Evolutionary conservation across 2,329 filamentous ascomycete species (phyloP).

Genomic region (Aspergillus brasiliensis): DNA sequence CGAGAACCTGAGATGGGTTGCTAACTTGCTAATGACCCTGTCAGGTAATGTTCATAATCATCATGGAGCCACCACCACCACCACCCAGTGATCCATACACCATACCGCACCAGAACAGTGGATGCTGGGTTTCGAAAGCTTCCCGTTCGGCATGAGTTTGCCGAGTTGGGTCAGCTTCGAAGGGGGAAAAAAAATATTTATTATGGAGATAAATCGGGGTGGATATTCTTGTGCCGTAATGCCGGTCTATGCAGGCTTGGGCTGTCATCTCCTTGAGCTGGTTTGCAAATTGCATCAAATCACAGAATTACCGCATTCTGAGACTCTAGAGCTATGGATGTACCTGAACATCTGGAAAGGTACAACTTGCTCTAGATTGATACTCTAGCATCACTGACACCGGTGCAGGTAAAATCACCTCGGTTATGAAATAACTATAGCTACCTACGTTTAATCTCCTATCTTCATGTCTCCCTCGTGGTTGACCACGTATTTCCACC

Average conservation of each 20-base stretch:
- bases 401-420: too few relatives aligned
- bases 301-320: not conserved
- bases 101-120: too few relatives aligned
- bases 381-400: too few relatives aligned
- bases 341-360: not conserved
- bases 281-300: not conserved
- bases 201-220: not conserved
- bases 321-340: not conserved
- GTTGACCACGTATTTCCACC: not conserved
- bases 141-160: constrained; percentile 20
- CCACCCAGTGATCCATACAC: not conserved
- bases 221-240: constrained; percentile 12
- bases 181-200: not conserved
- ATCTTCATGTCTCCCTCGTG: constrained; percentile 1
- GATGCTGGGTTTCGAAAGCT: not conserved
- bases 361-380: not conserved
- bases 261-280: constrained; percentile 1
- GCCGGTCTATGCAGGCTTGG: constrained; percentile 9
- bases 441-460: constrained; percentile 2
- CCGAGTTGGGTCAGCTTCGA: constrained; percentile 10
- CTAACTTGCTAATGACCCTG: constrained; percentile 1
- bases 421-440: not conserved
- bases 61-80: not conserved
- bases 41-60: not conserved
- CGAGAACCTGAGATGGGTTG: not conserved